Evolutionary conservation across 2,329 filamentous ascomycete species (phyloP), one percentile per base, ranked within the genome.

Genomic region (Nemania abortiva): DNA sequence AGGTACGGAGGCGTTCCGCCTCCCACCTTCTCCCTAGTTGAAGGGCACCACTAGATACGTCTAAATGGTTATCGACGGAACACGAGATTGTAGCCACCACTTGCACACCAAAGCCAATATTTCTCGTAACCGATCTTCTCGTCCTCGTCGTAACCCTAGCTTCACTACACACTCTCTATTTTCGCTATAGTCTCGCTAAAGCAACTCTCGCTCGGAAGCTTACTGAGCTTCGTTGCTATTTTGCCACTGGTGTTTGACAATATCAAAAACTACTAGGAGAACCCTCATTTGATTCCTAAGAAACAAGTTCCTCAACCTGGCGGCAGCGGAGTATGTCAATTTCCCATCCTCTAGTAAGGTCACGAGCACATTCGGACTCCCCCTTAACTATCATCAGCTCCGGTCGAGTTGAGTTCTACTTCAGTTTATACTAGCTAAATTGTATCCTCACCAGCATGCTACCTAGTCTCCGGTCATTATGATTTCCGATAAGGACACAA

Each of bases 111-210:
- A 37, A 62, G 24, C 13, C 9, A 11, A 31, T 65, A 47, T 52
- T 9, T 7, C 15, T 37, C 49, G 49, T 37, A 62, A 18, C 53
- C 31, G 45, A 42, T 63, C 53, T 24, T 63, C 53, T 20, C 39
- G 3, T 22, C 39, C 27, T 57, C 53, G 27, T 47, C 55, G 27
- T 18, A 45, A 24, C 31, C 37, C 15, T 24, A 27, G 37, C 3
- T 22, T 20, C 5, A 52, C 29, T 49, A 24, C 47, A 61, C 57
- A 61, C 31, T n/a, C 56, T 64, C 27, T 39, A 4, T 45, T 63
- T 13, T 20, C 34, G 27, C 50, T 47, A 34, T 34, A 20, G 10
- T 37, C 15, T 58, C 27, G 13, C 13, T 27, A 56, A 9, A 27
- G 55, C 39, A 45, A n/a, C 22, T 54, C 22, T 58, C 22, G 18